Conservation (phyloP, 2,329 filamentous ascomycete species). For the Trichophyton rubrum region DNA sequence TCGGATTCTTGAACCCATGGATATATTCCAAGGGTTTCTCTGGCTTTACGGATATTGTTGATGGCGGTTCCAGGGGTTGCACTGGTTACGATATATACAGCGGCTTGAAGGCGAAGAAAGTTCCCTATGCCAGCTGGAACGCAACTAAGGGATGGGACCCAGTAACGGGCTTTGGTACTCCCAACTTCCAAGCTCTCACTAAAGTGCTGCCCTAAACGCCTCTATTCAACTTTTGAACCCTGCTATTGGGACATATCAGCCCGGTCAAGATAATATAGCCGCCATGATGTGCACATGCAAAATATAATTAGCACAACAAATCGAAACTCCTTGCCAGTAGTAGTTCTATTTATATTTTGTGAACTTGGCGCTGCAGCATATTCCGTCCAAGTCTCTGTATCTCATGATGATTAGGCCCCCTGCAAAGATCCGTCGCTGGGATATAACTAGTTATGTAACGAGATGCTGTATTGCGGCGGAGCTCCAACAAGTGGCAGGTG, state of each 20-base stretch:
- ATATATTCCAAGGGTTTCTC: constrained; percentile 38
- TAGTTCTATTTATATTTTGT: neutral
- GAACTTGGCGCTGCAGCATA: neutral
- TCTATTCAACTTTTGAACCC: neutral
- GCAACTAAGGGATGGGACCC: constrained; percentile 41
- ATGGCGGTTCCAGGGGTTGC: constrained; percentile 38
- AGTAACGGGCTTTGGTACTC: constrained; percentile 34
- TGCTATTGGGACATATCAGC: neutral
- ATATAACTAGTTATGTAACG: no score
- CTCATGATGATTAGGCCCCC: neutral
- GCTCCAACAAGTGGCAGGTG: neutral
- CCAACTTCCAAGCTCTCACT: constrained; percentile 17
- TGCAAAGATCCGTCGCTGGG: neutral
- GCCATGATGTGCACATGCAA: neutral
- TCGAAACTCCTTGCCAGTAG: neutral
- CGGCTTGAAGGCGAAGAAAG: constrained; percentile 12
- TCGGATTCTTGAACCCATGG: constrained; percentile 53
- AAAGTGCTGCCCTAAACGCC: constrained; percentile 7
- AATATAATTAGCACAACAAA: neutral
- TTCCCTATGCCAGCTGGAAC: constrained; percentile 40
- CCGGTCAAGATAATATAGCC: neutral
- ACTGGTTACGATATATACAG: constrained; percentile 18
- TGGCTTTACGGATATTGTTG: constrained; percentile 39
- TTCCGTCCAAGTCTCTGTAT: neutral
- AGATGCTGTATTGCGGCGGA: neutral